These are phyloP conservation scores for Rhodotorula sp. DNA, from an alignment of 1,284 basidiomycete genomes.

Conservation along the genomic window DNA sequence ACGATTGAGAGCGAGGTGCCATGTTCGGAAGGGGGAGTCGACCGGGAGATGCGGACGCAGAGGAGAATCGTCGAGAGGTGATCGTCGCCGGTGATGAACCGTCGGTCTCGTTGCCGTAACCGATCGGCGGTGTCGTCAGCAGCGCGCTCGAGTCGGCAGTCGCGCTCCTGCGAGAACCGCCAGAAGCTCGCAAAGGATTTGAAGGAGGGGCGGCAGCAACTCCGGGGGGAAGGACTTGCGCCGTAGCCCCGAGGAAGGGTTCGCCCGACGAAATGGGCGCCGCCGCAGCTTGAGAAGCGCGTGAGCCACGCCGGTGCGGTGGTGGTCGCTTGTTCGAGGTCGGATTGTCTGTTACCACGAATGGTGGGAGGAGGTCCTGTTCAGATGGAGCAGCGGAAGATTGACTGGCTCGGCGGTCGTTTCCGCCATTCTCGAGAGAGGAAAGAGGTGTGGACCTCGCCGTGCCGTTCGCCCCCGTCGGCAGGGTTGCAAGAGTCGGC, in stretches of 20 bases:
- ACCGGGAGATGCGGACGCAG: background rate
- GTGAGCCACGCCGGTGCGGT: background rate
- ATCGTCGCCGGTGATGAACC: background rate
- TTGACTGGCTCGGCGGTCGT: too few relatives aligned
- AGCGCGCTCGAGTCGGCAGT: constrained; percentile 10
- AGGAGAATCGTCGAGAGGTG: constrained; percentile 7
- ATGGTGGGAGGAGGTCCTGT: too few relatives aligned
- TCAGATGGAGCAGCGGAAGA: too few relatives aligned
- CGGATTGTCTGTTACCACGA: background rate
- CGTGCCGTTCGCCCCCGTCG: too few relatives aligned
- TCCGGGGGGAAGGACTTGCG: constrained; percentile 2
- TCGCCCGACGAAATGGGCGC: background rate
- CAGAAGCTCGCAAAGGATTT: background rate
- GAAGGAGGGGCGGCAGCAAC: background rate
- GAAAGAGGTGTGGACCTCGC: too few relatives aligned
- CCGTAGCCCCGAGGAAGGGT: background rate
- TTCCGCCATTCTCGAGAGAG: too few relatives aligned
- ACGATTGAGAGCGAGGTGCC: background rate
- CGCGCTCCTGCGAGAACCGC: background rate
- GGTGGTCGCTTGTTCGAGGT: background rate
- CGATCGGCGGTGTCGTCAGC: constrained; percentile 7
- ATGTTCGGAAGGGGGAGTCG: background rate
- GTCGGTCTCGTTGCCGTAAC: background rate
- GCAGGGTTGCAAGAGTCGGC: background rate
- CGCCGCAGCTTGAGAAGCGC: background rate